These are phyloP conservation scores for Mycena pura DNA, from an alignment of 768 basidiomycete genomes.

Conservation along the genomic window DNA sequence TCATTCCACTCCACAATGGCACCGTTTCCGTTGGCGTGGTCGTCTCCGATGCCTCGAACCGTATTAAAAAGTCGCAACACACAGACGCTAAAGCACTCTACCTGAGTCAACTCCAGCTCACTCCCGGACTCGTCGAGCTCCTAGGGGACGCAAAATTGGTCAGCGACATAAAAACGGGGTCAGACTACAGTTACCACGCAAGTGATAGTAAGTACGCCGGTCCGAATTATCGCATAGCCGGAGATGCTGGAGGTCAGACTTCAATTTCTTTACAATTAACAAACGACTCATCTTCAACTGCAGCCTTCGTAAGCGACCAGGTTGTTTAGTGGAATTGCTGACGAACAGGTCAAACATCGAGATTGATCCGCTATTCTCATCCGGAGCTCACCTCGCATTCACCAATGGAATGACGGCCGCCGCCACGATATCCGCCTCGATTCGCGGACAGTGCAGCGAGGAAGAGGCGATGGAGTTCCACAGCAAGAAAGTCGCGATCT, in stretches of 20 bases:
- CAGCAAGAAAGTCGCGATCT: constrained; percentile 37
- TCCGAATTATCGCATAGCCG: constrained; percentile 37
- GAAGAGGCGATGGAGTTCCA: constrained; percentile 38
- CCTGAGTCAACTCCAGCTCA: constrained; percentile 34
- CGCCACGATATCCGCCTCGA: constrained; percentile 38
- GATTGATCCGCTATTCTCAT: constrained; percentile 71
- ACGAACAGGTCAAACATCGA: too few relatives aligned
- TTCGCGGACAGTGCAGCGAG: constrained; percentile 38
- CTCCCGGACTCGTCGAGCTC: constrained; percentile 32
- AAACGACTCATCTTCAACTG: neutral
- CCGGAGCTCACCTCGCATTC: constrained; percentile 49
- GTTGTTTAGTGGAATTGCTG: too few relatives aligned
- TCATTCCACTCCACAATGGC: constrained; percentile 58
- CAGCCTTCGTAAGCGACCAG: too few relatives aligned
- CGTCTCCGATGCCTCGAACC: constrained; percentile 45
- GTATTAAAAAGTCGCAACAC: constrained; percentile 34
- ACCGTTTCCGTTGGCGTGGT: constrained; percentile 58
- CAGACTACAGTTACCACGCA: constrained; percentile 44
- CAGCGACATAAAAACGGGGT: constrained; percentile 33
- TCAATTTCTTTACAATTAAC: constrained; percentile 16
- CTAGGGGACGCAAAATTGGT: constrained; percentile 32
- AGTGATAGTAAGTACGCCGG: constrained; percentile 38
- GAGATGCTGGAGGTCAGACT: constrained; percentile 40
- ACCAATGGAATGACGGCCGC: constrained; percentile 45
- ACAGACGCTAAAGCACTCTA: constrained; percentile 34